Percentiles rank a stretch among this genome's conserved stretches.
These are phyloP conservation scores for Heliocybe sulcata DNA, from an alignment of 1,284 basidiomycete species.

Conservation along the genomic window DNA sequence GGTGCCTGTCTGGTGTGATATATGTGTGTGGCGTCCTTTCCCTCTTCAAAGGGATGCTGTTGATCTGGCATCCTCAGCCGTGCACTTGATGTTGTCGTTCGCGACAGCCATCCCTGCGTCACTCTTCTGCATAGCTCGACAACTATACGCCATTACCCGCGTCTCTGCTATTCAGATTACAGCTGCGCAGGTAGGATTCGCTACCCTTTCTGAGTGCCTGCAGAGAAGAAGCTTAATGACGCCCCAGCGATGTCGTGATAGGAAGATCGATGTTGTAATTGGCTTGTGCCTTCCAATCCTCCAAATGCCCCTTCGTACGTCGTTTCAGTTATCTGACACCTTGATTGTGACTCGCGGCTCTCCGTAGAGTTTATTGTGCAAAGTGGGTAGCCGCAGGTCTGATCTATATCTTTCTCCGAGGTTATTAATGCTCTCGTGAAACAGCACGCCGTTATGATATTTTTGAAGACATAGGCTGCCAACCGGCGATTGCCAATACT, in stretches of 20 bases:
- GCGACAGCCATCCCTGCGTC: slow-evolving; percentile 30
- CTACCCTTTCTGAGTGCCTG: no score
- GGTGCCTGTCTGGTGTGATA: slow-evolving; percentile 46
- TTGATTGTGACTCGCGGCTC: background rate
- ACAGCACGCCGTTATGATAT: slow-evolving; percentile 30
- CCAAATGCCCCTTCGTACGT: slow-evolving; percentile 41
- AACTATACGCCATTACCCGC: slow-evolving; percentile 32
- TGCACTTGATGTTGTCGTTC: slow-evolving; percentile 23
- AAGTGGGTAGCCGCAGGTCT: background rate
- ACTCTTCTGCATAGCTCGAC: slow-evolving; percentile 36
- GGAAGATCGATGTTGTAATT: slow-evolving; percentile 39
- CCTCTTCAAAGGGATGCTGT: slow-evolving; percentile 11
- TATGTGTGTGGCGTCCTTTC: slow-evolving; percentile 26
- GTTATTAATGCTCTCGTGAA: slow-evolving; percentile 15
- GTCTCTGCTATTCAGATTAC: slow-evolving; percentile 17
- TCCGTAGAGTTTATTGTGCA: slow-evolving; percentile 33
- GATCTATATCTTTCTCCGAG: background rate
- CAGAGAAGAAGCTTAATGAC: no score
- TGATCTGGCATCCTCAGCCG: slow-evolving; percentile 21
- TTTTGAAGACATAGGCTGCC: slow-evolving; percentile 29
- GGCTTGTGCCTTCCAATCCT: slow-evolving; percentile 44
- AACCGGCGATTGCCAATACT: slow-evolving; percentile 21
- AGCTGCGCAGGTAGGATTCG: slow-evolving; percentile 23
- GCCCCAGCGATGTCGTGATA: slow-evolving; percentile 34
- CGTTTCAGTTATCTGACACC: background rate